These are phyloP conservation scores for Rhizoctonia solani DNA, from an alignment of 1,284 basidiomycete species.

Conservation along the genomic window DNA sequence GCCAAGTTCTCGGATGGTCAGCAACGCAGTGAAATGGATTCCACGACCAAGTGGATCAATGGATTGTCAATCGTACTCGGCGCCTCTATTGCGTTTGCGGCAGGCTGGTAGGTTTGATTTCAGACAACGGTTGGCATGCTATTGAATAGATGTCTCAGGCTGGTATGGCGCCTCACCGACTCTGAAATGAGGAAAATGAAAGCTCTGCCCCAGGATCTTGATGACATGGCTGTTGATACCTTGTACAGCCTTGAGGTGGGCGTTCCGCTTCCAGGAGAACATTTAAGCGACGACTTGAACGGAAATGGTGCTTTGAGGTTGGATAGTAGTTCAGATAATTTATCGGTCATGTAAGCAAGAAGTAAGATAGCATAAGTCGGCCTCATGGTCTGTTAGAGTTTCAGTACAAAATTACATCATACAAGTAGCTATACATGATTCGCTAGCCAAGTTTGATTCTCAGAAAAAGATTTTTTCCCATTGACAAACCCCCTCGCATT, in stretches of 20 bases:
- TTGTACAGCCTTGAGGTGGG: slow-evolving; percentile 65
- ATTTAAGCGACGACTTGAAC: slow-evolving; percentile 37
- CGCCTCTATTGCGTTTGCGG: slow-evolving; percentile 56
- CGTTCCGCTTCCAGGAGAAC: slow-evolving; percentile 57
- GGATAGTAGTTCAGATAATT: slow-evolving; percentile 8
- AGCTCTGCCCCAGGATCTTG: slow-evolving; percentile 55
- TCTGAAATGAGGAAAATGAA: slow-evolving; percentile 60
- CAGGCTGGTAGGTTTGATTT: slow-evolving; percentile 58
- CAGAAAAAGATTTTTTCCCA: too few species aligned
- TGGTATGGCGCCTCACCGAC: slow-evolving; percentile 37
- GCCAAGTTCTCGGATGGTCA: slow-evolving; percentile 76
- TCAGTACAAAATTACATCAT: too few species aligned
- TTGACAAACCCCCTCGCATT: too few species aligned
- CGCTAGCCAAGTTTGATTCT: too few species aligned
- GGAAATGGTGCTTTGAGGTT: slow-evolving; percentile 16
- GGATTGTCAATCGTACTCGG: slow-evolving; percentile 61
- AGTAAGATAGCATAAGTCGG: too few species aligned
- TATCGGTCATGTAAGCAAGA: neutral
- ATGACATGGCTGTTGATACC: slow-evolving; percentile 62
- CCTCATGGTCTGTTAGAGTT: too few species aligned
- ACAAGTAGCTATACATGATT: too few species aligned
- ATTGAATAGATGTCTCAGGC: too few species aligned
- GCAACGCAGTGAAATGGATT: slow-evolving; percentile 72
- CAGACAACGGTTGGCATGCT: neutral
- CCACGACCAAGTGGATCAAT: slow-evolving; percentile 70